Percentiles rank a stretch among this genome's conserved stretches.
phyloP scores from a whole-genome alignment of 2,329 filamentous ascomycete species.

The Aaosphaeria arxii region DNA sequence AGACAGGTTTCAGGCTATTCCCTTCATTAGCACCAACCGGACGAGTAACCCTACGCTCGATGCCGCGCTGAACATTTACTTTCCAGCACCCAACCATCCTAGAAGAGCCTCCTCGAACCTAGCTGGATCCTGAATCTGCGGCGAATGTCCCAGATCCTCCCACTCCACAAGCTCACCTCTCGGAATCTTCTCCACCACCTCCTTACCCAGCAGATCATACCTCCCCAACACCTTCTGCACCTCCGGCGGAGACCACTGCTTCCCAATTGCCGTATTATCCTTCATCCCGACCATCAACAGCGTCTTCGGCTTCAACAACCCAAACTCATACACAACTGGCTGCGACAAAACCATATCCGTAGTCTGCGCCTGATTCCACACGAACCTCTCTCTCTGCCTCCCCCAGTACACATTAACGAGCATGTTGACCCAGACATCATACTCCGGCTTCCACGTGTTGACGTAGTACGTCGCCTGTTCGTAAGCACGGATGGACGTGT shows the following conservation, averaged over 20 bases:
- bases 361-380: conserved; percentile 49
- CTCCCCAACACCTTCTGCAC: conserved; percentile 42
- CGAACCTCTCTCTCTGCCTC: conserved; percentile 25
- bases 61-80: no score
- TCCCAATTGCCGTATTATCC: conserved; percentile 56
- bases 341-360: conserved; percentile 57
- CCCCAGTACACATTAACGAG: conserved; percentile 49
- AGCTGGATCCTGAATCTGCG: conserved; percentile 52
- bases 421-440: conserved; percentile 57
- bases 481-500: conserved; percentile 22
- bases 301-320: conserved; percentile 44
- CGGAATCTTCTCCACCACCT: conserved; percentile 44
- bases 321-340: conserved; percentile 52
- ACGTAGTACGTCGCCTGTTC: conserved; percentile 28
- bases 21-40: no score
- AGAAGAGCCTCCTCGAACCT: conserved; percentile 48
- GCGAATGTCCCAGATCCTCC: conserved; percentile 50
- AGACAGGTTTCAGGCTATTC: no score
- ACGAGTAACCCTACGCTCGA: no score
- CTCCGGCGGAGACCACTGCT: conserved; percentile 43
- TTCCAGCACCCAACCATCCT: conserved; percentile 32
- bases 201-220: conserved; percentile 50
- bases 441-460: conserved; percentile 46
- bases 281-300: conserved; percentile 51
- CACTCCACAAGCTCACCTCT: conserved; percentile 47